Evolutionary conservation across 352 stramenopile genomes (phyloP).

Genomic region (Ochromonadaceae sp.): DNA sequence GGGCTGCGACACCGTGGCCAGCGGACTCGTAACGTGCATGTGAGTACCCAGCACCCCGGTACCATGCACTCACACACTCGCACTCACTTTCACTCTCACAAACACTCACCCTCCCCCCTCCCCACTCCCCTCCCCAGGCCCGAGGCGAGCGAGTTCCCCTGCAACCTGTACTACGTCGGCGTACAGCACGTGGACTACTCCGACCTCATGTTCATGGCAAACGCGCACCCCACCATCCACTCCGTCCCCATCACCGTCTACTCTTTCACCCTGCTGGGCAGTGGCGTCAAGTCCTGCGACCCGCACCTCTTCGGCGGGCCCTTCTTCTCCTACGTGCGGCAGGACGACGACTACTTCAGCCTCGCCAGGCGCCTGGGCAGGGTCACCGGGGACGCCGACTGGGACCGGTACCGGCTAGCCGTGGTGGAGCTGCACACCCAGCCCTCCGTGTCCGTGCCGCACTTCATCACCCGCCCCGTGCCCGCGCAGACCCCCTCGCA

Average conservation of each 20-base stretch:
- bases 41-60: no score
- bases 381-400: background rate
- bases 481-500: no score
- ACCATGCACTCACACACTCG: no score
- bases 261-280: slow-evolving; percentile 1
- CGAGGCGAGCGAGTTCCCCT: background rate
- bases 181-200: background rate
- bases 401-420: background rate
- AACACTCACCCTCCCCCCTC: no score
- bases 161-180: background rate
- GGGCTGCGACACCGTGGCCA: no score
- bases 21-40: no score
- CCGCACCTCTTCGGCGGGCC: background rate
- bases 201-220: background rate
- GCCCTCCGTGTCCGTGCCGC: no score
- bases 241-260: background rate
- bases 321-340: slow-evolving; percentile 7
- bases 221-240: background rate
- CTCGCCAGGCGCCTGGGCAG: background rate
- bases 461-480: no score
- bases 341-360: background rate
- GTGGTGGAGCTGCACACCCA: background rate
- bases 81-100: no score
- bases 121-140: no score
- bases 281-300: background rate